Evolutionary conservation across 306 rosid genomes (phyloP).

Genomic region (Gastrolobium bilobum): DNA sequence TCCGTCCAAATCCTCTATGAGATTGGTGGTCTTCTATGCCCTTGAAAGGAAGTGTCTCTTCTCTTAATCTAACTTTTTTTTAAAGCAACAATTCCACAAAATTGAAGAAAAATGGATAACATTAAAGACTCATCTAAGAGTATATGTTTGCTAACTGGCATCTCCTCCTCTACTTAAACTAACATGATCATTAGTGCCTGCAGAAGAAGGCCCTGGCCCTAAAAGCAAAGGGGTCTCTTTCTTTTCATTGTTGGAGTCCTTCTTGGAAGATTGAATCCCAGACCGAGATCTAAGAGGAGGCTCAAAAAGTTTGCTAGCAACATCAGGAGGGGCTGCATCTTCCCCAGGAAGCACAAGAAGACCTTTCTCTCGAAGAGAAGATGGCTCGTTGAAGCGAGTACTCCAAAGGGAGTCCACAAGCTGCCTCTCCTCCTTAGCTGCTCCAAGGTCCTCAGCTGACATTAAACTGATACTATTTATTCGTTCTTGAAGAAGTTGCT

Average conservation of each 20-base stretch:
- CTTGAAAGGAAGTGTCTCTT: too few relatives aligned
- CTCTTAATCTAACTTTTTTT: too few relatives aligned
- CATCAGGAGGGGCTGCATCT: conserved; percentile 81
- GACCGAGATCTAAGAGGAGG: conserved; percentile 81
- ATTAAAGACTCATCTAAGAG: conserved; percentile 8
- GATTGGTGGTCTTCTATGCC: too few relatives aligned
- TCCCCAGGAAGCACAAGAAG: conserved; percentile 87
- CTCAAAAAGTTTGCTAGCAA: conserved; percentile 83
- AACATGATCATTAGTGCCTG: conserved; percentile 44
- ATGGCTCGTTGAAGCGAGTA: conserved; percentile 71
- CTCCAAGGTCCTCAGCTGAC: conserved; percentile 86
- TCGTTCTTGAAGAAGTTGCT: conserved; percentile 81
- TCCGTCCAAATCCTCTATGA: too few relatives aligned
- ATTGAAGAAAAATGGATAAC: background rate
- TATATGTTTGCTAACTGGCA: conserved; percentile 26
- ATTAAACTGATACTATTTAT: conserved; percentile 65
- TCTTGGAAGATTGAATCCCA: conserved; percentile 54
- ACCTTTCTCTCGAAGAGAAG: conserved; percentile 78
- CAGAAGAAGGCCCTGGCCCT: conserved; percentile 66
- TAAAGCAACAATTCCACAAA: too few relatives aligned
- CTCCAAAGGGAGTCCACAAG: conserved; percentile 90
- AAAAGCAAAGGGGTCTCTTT: conserved; percentile 71
- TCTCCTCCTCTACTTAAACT: conserved; percentile 46
- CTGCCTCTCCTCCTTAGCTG: conserved; percentile 79
- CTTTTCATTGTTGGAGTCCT: conserved; percentile 54